These are phyloP conservation scores for Nicotiana tomentosiformis DNA, from an alignment of 257 asterid genomes.

Conservation along the genomic window DNA sequence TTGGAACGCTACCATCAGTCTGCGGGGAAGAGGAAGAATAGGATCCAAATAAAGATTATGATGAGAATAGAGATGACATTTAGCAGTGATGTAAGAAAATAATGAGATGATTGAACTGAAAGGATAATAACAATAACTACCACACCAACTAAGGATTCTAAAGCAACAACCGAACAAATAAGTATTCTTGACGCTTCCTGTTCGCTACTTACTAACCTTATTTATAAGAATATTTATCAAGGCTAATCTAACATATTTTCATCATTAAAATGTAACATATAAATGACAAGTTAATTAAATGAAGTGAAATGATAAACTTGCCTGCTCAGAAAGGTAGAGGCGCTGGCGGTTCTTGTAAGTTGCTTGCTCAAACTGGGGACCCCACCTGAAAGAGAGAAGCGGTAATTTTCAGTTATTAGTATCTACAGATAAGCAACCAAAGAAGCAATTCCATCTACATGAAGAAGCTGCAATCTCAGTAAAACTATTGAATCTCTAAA, in stretches of 20 bases:
- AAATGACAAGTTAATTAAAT: neutral
- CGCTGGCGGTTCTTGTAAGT: constrained; percentile 92
- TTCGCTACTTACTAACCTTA: neutral
- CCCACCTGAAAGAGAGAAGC: constrained; percentile 58
- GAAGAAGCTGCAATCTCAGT: neutral
- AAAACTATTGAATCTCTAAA: neutral
- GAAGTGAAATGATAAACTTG: constrained; percentile 10
- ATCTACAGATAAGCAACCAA: neutral
- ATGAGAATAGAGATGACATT: neutral
- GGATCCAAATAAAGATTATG: constrained; percentile 6
- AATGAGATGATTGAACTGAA: neutral
- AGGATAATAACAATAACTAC: neutral
- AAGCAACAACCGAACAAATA: neutral
- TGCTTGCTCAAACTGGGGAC: constrained; percentile 86
- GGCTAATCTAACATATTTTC: neutral
- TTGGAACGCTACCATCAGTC: constrained; percentile 96
- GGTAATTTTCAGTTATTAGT: neutral
- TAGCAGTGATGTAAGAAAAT: neutral
- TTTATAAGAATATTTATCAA: neutral
- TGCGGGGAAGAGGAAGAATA: constrained; percentile 14
- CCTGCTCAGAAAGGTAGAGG: constrained; percentile 94
- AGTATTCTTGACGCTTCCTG: neutral
- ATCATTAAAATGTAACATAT: neutral
- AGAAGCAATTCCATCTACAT: neutral
- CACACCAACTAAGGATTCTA: neutral